Conservation (phyloP, 306 rosid species). For the Mucuna pruriens region DNA sequence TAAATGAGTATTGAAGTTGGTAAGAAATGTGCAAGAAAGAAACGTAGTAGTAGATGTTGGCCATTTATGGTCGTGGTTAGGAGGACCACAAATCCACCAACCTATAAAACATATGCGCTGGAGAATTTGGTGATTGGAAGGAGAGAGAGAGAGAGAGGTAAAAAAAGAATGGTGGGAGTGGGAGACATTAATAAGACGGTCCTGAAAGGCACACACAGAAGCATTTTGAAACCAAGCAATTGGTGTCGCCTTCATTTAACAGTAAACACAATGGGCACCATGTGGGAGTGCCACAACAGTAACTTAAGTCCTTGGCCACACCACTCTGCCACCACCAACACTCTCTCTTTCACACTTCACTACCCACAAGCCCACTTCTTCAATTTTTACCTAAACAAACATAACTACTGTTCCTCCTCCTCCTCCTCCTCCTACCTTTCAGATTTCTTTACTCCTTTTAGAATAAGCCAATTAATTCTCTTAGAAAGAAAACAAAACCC, state of each 20-base stretch:
- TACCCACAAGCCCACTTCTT: slow-evolving; percentile 41
- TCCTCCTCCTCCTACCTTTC: background rate
- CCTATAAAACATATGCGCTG: slow-evolving; percentile 23
- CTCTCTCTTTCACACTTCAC: slow-evolving; percentile 10
- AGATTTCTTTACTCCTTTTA: background rate
- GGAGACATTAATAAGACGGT: slow-evolving; percentile 51
- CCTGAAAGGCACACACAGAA: slow-evolving; percentile 46
- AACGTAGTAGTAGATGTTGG: slow-evolving; percentile 33
- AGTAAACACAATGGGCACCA: slow-evolving; percentile 56
- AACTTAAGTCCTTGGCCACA: slow-evolving; percentile 39
- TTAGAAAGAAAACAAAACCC: background rate
- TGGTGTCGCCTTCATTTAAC: slow-evolving; percentile 55
- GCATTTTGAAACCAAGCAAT: slow-evolving; percentile 29
- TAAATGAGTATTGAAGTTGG: background rate
- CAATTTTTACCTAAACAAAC: background rate
- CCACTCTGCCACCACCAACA: background rate
- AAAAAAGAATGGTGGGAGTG: slow-evolving; percentile 9
- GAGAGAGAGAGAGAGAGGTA: background rate
- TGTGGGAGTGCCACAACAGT: slow-evolving; percentile 46
- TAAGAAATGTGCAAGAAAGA: background rate
- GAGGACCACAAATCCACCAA: slow-evolving; percentile 46
- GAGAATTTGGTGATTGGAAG: slow-evolving; percentile 10
- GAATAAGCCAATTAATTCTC: background rate
- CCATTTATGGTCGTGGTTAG: slow-evolving; percentile 39
- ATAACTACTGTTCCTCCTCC: background rate